Evolutionary conservation across 2,329 filamentous ascomycete species (phyloP).

Genomic region (Verticillium nonalfalfae): DNA sequence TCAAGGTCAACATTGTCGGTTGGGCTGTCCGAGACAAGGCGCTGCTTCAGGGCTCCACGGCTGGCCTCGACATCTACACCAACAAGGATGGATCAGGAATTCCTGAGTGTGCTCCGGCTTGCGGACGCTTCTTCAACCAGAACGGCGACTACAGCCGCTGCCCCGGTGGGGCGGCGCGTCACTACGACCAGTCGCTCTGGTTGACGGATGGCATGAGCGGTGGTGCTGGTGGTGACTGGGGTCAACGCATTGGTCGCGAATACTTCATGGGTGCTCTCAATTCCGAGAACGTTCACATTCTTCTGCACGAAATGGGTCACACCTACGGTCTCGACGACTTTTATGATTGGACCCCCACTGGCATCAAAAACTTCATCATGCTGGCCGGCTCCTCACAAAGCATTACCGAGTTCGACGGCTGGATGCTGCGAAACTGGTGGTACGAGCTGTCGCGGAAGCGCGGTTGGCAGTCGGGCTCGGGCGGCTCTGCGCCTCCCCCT

Average conservation of each 20-base stretch:
- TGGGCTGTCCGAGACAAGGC: conserved; percentile 32
- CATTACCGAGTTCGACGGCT: conserved; percentile 41
- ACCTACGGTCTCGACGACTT: conserved; percentile 35
- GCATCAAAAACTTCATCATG: conserved; percentile 37
- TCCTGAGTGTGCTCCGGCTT: conserved; percentile 32
- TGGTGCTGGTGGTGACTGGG: conserved; percentile 40
- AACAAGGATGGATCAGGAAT: conserved; percentile 29
- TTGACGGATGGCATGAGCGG: conserved; percentile 37
- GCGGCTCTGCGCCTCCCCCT: neutral
- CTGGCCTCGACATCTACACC: conserved; percentile 33
- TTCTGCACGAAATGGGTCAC: conserved; percentile 39
- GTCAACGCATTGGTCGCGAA: conserved; percentile 34
- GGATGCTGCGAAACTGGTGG: conserved; percentile 44
- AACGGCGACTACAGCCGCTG: conserved; percentile 32
- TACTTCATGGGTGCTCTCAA: conserved; percentile 32
- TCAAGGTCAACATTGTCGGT: conserved; percentile 33
- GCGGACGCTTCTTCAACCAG: conserved; percentile 38
- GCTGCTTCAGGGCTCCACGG: conserved; percentile 29
- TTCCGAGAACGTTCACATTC: conserved; percentile 32
- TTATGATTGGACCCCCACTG: conserved; percentile 32
- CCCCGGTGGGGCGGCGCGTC: conserved; percentile 25
- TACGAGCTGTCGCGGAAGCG: conserved; percentile 22
- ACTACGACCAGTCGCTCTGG: conserved; percentile 41
- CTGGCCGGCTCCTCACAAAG: conserved; percentile 30
- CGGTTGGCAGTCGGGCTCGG: conserved; percentile 16